phyloP scores from a whole-genome alignment of 2,329 filamentous ascomycete species.

The Arthrobotrys megalospora region DNA sequence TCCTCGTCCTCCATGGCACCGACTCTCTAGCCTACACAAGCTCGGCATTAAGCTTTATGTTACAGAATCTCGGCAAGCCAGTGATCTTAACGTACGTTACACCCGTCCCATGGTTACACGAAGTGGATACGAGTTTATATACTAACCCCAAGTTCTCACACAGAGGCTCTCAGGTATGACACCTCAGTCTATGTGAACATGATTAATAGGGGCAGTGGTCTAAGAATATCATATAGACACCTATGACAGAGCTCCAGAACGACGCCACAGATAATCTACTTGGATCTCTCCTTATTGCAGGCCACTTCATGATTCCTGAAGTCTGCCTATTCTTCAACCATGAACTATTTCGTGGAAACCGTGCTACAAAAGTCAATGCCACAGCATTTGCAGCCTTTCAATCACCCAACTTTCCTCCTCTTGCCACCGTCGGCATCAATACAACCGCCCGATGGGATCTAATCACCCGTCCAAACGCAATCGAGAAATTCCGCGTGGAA shows the following conservation, averaged over 20 bases:
- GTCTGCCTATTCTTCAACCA: conserved; percentile 96
- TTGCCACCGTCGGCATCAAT: conserved; percentile 84
- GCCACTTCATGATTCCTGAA: conserved; percentile 92
- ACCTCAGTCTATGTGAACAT: neutral
- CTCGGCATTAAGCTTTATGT: conserved; percentile 93
- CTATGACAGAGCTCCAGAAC: conserved; percentile 90
- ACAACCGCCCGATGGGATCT: conserved; percentile 86
- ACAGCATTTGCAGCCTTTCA: conserved; percentile 89
- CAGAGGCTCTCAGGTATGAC: conserved; percentile 55
- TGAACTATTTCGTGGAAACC: conserved; percentile 88
- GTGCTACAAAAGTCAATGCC: conserved; percentile 88
- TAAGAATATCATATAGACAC: conserved; percentile 79
- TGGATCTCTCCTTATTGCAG: conserved; percentile 88
- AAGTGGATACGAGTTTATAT: neutral
- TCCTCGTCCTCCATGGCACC: conserved; percentile 91
- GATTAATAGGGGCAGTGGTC: neutral
- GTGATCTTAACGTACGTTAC: conserved; percentile 79
- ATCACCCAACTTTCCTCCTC: conserved; percentile 85
- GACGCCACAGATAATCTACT: conserved; percentile 93
- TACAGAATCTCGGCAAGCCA: conserved; percentile 89
- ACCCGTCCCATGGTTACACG: conserved; percentile 1
- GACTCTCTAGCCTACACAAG: conserved; percentile 91
- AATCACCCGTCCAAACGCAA: conserved; percentile 80
- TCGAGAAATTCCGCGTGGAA: conserved; percentile 81
- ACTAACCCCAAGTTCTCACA: conserved; percentile 64